phyloP scores from a whole-genome alignment of 495 filamentous ascomycete genomes.

The Penicillium alfredii region DNA sequence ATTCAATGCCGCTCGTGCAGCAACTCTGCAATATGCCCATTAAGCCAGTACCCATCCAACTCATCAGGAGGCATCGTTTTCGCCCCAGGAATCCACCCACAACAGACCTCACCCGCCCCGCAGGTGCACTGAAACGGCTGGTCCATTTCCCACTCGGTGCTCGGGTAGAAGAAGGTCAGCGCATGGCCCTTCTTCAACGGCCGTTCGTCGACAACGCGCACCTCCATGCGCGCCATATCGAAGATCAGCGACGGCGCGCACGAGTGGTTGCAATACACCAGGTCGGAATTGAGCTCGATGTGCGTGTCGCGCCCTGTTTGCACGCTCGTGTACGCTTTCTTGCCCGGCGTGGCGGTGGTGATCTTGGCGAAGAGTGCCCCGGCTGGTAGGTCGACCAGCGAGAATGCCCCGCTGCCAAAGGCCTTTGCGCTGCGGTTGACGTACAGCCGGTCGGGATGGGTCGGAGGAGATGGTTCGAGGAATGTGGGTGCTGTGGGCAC shows the following conservation, averaged over 20 bases:
- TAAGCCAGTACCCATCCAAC: constrained; percentile 35
- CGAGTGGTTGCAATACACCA: constrained; percentile 71
- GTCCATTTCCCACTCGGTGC: constrained; percentile 70
- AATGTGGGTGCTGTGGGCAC: constrained; percentile 6
- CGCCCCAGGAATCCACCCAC: constrained; percentile 32
- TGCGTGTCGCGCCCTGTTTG: constrained; percentile 57
- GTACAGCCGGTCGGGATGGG: constrained; percentile 32
- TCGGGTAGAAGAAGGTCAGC: constrained; percentile 75
- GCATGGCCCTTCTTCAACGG: constrained; percentile 53
- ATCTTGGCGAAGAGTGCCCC: constrained; percentile 54
- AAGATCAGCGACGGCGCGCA: constrained; percentile 66
- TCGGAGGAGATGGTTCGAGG: constrained; percentile 16
- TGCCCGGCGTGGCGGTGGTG: constrained; percentile 47
- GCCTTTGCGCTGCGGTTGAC: constrained; percentile 35
- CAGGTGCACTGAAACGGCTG: constrained; percentile 67
- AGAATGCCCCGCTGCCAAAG: constrained; percentile 58
- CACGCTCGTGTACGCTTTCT: constrained; percentile 63
- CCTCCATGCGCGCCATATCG: constrained; percentile 57
- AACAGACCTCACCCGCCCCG: constrained; percentile 30
- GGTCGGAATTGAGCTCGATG: constrained; percentile 68
- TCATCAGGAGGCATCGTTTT: constrained; percentile 23
- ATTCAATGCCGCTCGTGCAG: constrained; percentile 15
- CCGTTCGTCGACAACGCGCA: constrained; percentile 52
- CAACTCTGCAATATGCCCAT: constrained; percentile 30
- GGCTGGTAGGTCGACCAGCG: constrained; percentile 54